Evolutionary conservation across 768 basidiomycete species (phyloP).

Genomic region (Pulveroboletus sp.): DNA sequence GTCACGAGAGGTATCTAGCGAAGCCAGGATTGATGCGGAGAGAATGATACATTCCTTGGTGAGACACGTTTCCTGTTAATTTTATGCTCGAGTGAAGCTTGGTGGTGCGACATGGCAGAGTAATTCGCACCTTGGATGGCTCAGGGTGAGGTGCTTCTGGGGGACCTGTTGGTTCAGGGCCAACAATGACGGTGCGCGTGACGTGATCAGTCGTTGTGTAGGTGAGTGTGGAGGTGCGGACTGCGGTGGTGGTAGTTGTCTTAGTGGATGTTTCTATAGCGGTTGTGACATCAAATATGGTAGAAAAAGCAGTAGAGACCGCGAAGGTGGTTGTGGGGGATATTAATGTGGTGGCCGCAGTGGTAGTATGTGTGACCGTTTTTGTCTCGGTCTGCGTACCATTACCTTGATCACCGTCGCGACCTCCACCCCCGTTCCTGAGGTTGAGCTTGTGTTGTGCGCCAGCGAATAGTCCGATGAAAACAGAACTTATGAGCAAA

Average conservation of each 20-base stretch:
- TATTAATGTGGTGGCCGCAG: constrained; percentile 27
- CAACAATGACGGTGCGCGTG: constrained; percentile 39
- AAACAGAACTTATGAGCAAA: constrained; percentile 78
- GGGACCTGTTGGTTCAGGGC: constrained; percentile 37
- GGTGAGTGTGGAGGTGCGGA: constrained; percentile 36
- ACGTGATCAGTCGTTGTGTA: constrained; percentile 34
- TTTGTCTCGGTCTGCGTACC: constrained; percentile 32
- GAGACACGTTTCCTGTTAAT: constrained; percentile 59
- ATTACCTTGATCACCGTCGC: constrained; percentile 25
- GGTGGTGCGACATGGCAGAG: not conserved
- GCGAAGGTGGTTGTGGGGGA: constrained; percentile 33
- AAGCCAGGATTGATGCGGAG: constrained; percentile 76
- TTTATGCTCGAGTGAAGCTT: constrained; percentile 3
- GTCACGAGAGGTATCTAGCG: constrained; percentile 75
- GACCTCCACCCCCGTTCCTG: constrained; percentile 35
- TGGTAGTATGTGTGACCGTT: constrained; percentile 31
- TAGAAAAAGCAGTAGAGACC: constrained; percentile 29
- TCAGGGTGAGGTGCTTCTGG: constrained; percentile 52
- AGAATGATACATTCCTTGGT: constrained; percentile 77
- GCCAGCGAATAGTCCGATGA: constrained; percentile 91
- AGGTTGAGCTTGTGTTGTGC: constrained; percentile 70
- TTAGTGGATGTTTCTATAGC: constrained; percentile 41
- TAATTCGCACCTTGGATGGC: constrained; percentile 45
- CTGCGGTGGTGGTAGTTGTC: constrained; percentile 34
- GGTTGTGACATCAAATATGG: constrained; percentile 31